Evolutionary conservation across 495 filamentous ascomycete genomes (phyloP), one percentile per base, ranked within the genome.

Genomic region (Aspergillus ostianus): DNA sequence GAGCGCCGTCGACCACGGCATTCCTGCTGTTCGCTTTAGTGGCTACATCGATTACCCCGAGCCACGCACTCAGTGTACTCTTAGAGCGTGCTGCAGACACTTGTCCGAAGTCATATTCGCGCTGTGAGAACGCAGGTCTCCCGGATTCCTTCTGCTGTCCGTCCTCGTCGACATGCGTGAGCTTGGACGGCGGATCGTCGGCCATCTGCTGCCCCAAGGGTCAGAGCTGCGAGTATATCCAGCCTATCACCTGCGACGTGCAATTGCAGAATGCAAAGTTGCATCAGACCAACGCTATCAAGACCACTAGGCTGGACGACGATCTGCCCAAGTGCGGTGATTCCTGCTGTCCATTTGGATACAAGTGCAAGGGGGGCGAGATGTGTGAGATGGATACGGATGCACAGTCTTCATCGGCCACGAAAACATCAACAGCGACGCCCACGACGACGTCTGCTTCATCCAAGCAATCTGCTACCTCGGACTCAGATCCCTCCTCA

Each of bases 91-190:
- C 23, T 4, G 57, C 67, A 23, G 60, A 67, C 19, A 74, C 72
- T 9, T 88, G 85, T 60, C 75, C 81, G 0, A 70, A 66, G 29
- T 59, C 75, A 29, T 84, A 80, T 57, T 58, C 64, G 19, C 73
- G 72, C 56, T 93, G 90, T 67, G 70, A 77, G 3, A 67, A 73
- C 21, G 51, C 75, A 7, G 77, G 76, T 9, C 77, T 93, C 17
- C 89, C 90, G 2, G 74, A 77, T 45, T 76, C 84, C 68, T 96
- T 95, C 77, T 95, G 91, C 77, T 97, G 92, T 70, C 75, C 84
- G 8, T 64, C 77, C 18, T 73, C 69, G 3, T 74, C 83, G n/a
- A 83, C 71, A 20, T 97, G 92, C 68, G 69, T 87, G 45, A 64
- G 77, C 29, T 76, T 94, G 32, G 90, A 91, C 57, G 80, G 73